phyloP scores from a whole-genome alignment of 495 filamentous ascomycete species.

The Xylaria flabelliformis region DNA sequence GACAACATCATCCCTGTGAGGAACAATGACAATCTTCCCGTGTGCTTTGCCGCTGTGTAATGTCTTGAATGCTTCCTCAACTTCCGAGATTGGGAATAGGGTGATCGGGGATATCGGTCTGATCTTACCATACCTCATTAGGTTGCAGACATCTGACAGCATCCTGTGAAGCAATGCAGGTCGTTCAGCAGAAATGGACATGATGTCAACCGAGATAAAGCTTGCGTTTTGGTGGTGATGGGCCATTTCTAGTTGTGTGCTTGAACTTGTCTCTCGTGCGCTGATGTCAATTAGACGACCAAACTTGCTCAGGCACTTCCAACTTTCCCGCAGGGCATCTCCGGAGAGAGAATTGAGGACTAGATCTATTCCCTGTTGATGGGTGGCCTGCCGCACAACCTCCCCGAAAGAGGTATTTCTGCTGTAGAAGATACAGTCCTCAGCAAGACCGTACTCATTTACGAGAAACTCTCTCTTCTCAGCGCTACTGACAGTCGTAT shows the following conservation, averaged over 20 bases:
- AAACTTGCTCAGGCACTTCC: conserved; percentile 56
- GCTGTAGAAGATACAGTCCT: conserved; percentile 63
- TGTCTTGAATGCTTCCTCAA: conserved; percentile 62
- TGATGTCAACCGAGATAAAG: conserved; percentile 57
- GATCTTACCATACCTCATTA: conserved; percentile 50
- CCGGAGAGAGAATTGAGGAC: conserved; percentile 65
- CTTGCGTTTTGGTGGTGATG: conserved; percentile 52
- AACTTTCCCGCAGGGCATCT: conserved; percentile 52
- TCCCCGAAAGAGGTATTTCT: conserved; percentile 52
- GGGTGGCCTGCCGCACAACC: conserved; percentile 56
- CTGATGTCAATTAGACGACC: conserved; percentile 56
- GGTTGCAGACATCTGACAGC: conserved; percentile 48
- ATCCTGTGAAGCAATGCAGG: conserved; percentile 48
- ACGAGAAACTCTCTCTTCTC: conserved; percentile 61
- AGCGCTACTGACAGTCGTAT: conserved; percentile 59
- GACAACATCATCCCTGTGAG: conserved; percentile 46
- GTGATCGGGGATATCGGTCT: conserved; percentile 50
- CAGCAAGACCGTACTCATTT: conserved; percentile 55
- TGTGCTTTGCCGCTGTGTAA: conserved; percentile 61
- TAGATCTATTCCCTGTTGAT: conserved; percentile 65
- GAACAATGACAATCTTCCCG: conserved; percentile 65
- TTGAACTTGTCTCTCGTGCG: conserved; percentile 47
- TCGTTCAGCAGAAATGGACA: conserved; percentile 47
- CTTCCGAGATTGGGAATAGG: conserved; percentile 56
- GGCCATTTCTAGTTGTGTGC: conserved; percentile 48